phyloP scores from a whole-genome alignment of 257 asterid species.

The Rubia yunnanensis region DNA sequence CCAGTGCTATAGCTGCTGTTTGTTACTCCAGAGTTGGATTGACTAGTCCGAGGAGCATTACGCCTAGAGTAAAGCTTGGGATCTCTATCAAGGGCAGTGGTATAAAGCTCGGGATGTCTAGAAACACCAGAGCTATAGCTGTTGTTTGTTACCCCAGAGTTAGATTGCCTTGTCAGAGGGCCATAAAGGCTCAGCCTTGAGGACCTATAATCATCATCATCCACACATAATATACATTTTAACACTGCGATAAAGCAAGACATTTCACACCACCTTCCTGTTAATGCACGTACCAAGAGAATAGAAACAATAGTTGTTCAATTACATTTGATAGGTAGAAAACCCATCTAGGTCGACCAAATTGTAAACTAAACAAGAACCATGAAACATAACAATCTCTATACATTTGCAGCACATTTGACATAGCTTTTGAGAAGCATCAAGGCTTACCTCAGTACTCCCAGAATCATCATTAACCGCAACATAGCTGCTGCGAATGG shows the following conservation, averaged over 20 bases:
- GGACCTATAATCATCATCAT: conserved; percentile 11
- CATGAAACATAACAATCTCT: neutral
- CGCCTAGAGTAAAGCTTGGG: neutral
- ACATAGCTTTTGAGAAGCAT: too few relatives aligned
- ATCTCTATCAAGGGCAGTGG: neutral
- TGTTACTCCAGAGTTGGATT: neutral
- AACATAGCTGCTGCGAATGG: neutral
- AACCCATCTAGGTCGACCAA: neutral
- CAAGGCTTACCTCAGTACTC: too few relatives aligned
- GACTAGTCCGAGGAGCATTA: neutral
- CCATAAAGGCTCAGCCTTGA: neutral
- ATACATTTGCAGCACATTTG: too few relatives aligned
- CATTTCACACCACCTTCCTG: conserved; percentile 8
- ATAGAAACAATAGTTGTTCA: too few relatives aligned
- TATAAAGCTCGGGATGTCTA: neutral
- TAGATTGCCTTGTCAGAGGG: neutral
- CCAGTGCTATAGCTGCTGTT: neutral
- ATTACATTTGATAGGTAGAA: neutral
- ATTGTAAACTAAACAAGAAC: neutral
- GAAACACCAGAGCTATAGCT: neutral
- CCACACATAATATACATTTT: neutral
- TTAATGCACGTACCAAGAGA: neutral
- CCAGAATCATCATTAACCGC: neutral
- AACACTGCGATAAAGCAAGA: neutral
- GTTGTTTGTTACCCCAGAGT: neutral